Base-by-base conservation (phyloP, 2,329 filamentous ascomycete genomes). In the Sporothrix mexicana region DNA sequence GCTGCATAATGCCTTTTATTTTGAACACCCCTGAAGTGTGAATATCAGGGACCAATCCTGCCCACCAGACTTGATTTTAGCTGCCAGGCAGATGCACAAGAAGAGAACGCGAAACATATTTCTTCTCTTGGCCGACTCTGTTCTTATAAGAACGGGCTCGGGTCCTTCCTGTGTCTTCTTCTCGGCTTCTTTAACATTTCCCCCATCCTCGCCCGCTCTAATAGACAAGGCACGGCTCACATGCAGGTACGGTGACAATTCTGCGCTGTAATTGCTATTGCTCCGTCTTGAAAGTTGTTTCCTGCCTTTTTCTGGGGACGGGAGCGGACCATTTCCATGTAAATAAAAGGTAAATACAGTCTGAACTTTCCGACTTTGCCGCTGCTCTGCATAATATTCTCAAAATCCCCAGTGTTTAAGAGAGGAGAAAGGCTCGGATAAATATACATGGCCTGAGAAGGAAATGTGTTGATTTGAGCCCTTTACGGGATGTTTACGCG, bases 391-490 rank as follows among this genome's bases (percentile, higher is more conserved):
- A 15, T 25, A 8, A 13, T 62, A 43, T 8, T 41, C 20, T 20
- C 7, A 20, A 62, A 20, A 62, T 1, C 57, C 57, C n/a, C 57
- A 62, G 30, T 41, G 17, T 43, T 8, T 17, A 7, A 6, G 20
- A 43, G 59, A 43, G 59, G 59, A 62, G 30, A 62, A 43, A 62
- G 30, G 57, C 30, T 61, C 30, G 57, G 30, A 36, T 43, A 62
- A 43, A 62, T 20, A 5, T 62, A 43, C 12, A 17, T 62, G 30
- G 59, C 43, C 17, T 36, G 30, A 43, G 17, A 62, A 43, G 43
- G 17, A 20, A 20, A 6, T 20, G 6, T 53, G 43, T 43, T 10
- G 15, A 9, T 43, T 10, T 62, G 20, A 12, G 6, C 30, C 59
- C 5, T 62, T 3, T 36, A 2, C 30, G 59, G 59, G 59, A 62